phyloP scores from a whole-genome alignment of 2,329 filamentous ascomycete species.

The Phialophora verrucosa region DNA sequence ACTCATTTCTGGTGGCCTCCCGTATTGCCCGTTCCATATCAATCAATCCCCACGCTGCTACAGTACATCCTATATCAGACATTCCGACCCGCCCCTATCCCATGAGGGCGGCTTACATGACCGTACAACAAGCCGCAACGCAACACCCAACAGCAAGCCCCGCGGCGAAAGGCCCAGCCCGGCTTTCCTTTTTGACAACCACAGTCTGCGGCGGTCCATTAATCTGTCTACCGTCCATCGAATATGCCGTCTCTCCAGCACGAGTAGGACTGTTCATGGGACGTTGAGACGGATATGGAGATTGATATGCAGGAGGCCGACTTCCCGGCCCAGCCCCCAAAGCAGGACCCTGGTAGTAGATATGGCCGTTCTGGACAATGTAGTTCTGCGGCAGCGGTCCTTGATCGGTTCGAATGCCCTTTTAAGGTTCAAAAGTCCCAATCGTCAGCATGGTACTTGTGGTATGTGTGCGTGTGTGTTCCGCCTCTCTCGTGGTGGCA shows the following conservation, averaged over 20 bases:
- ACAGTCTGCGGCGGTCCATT: not conserved
- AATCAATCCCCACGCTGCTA: too few species aligned
- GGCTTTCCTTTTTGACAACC: not conserved
- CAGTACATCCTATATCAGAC: too few species aligned
- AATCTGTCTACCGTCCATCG: not conserved
- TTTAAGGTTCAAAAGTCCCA: not conserved
- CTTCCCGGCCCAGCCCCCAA: not conserved
- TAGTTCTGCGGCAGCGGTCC: not conserved
- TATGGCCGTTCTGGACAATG: constrained; percentile 4
- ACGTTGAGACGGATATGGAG: not conserved
- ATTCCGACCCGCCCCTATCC: too few species aligned
- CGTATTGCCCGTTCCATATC: not conserved
- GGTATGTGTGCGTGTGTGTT: too few species aligned
- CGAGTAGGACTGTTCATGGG: not conserved
- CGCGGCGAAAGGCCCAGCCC: not conserved
- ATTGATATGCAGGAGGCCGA: not conserved
- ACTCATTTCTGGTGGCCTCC: not conserved
- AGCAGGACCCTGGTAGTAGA: constrained; percentile 2
- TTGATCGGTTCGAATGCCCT: not conserved
- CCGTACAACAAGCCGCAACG: constrained; percentile 4
- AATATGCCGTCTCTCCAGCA: not conserved
- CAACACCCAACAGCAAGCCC: constrained; percentile 5
- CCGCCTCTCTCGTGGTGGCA: not conserved
- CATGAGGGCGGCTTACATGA: not conserved
- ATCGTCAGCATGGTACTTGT: not conserved